Conservation (phyloP, 2,329 filamentous ascomycete genomes). For the Aspergillus sp. region DNA sequence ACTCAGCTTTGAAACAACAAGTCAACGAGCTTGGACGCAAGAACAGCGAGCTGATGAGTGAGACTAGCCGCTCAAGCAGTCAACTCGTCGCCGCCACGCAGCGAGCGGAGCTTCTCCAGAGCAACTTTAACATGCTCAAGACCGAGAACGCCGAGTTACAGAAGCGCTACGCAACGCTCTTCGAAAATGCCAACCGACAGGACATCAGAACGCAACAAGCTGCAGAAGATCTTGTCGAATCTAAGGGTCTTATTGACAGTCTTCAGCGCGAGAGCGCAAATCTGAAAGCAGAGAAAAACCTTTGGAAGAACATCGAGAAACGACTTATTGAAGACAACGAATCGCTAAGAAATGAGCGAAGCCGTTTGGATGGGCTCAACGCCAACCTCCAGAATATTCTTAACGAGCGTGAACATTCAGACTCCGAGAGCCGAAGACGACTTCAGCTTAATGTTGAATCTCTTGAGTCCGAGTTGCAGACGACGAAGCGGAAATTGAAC, state of each 20-base stretch:
- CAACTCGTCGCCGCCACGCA: constrained; percentile 80
- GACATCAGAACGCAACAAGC: constrained; percentile 89
- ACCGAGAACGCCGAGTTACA: constrained; percentile 83
- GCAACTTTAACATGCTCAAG: constrained; percentile 81
- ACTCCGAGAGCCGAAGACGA: constrained; percentile 77
- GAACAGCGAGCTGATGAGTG: constrained; percentile 77
- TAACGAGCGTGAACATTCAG: constrained; percentile 85
- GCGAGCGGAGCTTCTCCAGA: constrained; percentile 84
- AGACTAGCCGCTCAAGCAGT: constrained; percentile 75
- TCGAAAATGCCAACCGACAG: constrained; percentile 83
- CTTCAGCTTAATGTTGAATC: constrained; percentile 75
- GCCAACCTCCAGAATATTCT: constrained; percentile 82
- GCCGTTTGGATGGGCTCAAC: constrained; percentile 77
- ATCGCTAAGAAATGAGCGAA: constrained; percentile 76
- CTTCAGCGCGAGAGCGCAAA: constrained; percentile 89
- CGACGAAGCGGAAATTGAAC: constrained; percentile 77
- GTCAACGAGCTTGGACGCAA: constrained; percentile 77
- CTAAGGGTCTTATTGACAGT: constrained; percentile 76
- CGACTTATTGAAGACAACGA: constrained; percentile 88
- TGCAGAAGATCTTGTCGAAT: constrained; percentile 88
- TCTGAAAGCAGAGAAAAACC: constrained; percentile 87
- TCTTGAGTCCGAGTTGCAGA: constrained; percentile 74
- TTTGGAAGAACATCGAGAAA: constrained; percentile 92
- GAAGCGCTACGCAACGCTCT: constrained; percentile 73
- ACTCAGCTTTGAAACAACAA: constrained; percentile 79